Base-by-base conservation (phyloP, 768 basidiomycete species). In the Phylloporus sp. region DNA sequence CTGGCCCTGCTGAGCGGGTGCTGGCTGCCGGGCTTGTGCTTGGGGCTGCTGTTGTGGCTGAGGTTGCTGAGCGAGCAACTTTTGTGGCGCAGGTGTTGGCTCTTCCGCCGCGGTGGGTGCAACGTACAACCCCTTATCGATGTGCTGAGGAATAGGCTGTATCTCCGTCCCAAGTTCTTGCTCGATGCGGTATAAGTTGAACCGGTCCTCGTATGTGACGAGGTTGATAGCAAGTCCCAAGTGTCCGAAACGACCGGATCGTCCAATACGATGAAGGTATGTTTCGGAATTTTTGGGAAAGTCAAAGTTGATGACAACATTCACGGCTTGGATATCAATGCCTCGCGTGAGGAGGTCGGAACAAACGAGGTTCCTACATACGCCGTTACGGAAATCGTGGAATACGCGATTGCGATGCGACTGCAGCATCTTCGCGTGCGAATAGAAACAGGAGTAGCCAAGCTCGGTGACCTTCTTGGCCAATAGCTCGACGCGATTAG, bases 301-400 rank as follows among this genome's bases (percentile, higher is more conserved):
- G 67, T 99, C 95, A 63, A 99, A 99, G 72, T 97, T 98, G 79
- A 99, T 97, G 62, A 99, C 95, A 66, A 98, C 96, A 70, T 99
- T 99, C 52, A 99, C 95, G 49, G 95, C 96, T 72, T 97, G 96
- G 65, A 99, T 99, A 69, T 99, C 95, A 67, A 99, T 99, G 71
- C 95, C 95, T 56, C 95, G 90, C 20, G 95, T 99, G 62, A 99
- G 84, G 53, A 99, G 82, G 71, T 99, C 95, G 42, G 83, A 86
- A 74, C 95, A 99, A 65, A 99, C 95, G 55, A 99, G 84, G 73
- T 99, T 99, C 59, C 95, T 86, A 76, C 95, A 97, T 38, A 93
- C 91, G 54, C 95, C 95, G 62, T 90, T 91, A 54, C 96, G 85
- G 83, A 99, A 99, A 71, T 98, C 95, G 75, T 99, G 95, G 81